A percentile compares a stretch with the other conserved stretches of the same genome.
These are phyloP conservation scores for Orbilia javanica DNA, from an alignment of 2,329 filamentous ascomycete genomes.

Conservation along the genomic window DNA sequence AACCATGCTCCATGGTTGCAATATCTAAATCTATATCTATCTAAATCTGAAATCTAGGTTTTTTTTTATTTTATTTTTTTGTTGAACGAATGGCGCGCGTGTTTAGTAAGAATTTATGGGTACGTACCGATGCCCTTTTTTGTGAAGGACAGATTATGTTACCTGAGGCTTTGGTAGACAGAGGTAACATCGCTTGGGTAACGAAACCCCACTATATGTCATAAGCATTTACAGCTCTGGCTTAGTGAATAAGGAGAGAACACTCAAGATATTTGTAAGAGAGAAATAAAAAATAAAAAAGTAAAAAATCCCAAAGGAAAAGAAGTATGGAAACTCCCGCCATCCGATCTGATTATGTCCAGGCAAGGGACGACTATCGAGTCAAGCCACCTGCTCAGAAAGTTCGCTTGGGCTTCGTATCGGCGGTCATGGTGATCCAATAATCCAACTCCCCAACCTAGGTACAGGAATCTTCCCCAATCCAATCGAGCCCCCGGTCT, in stretches of 20 bases:
- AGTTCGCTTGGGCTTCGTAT: slow-evolving; percentile 11
- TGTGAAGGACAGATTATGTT: slow-evolving; percentile 5
- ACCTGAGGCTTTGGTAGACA: slow-evolving; percentile 11
- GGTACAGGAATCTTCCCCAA: background rate
- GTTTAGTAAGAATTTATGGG: slow-evolving; percentile 2
- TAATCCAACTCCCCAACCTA: slow-evolving; percentile 4
- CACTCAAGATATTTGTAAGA: background rate
- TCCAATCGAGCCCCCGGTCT: background rate
- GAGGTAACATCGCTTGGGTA: background rate
- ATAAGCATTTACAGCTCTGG: background rate
- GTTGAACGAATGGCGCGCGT: background rate
- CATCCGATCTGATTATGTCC: slow-evolving; percentile 5
- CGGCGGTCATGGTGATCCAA: slow-evolving; percentile 21
- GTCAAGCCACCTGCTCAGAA: slow-evolving; percentile 4
- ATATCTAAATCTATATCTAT: background rate
- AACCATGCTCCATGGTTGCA: background rate
- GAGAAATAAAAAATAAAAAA: background rate
- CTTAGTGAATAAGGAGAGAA: background rate
- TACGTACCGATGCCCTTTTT: background rate
- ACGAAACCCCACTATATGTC: background rate
- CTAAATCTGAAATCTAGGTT: background rate
- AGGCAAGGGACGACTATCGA: background rate
- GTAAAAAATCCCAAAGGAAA: background rate
- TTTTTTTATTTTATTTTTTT: no score
- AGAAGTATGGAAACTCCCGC: slow-evolving; percentile 11